Evolutionary conservation across 176 grass and related monocot genomes (phyloP).

Genomic region (Carex scoparia): DNA sequence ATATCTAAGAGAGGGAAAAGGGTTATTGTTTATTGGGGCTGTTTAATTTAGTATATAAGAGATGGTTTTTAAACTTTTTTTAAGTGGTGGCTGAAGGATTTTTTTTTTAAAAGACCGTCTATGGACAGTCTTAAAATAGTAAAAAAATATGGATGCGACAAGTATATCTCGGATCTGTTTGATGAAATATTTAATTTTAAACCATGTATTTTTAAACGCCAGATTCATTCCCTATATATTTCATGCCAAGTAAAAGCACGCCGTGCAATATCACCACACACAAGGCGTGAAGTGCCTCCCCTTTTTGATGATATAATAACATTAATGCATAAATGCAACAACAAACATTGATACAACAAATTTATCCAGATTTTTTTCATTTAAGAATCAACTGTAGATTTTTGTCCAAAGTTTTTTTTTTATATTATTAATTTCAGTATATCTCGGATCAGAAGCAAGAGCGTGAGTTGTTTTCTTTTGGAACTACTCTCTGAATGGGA

Average conservation of each 20-base stretch:
- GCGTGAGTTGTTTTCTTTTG: not conserved
- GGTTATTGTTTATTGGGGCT: not conserved
- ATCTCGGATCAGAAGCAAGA: no score
- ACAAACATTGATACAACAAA: not conserved
- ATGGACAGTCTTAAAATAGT: not conserved
- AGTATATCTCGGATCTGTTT: not conserved
- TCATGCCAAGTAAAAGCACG: not conserved
- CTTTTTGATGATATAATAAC: not conserved
- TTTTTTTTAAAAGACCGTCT: not conserved
- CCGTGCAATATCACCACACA: not conserved
- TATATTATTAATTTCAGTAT: no score
- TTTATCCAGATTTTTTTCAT: not conserved
- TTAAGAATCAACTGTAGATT: not conserved
- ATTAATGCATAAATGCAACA: not conserved
- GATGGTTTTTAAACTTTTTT: conserved; percentile 11
- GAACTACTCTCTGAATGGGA: not conserved
- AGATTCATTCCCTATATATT: not conserved
- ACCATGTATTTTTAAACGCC: not conserved
- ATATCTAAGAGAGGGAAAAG: conserved; percentile 22
- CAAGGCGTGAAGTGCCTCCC: not conserved
- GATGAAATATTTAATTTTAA: not conserved
- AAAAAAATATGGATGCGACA: not conserved
- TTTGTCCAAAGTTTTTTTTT: not conserved
- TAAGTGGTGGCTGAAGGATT: not conserved
- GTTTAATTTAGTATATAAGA: not conserved